Base-by-base conservation (phyloP, 2,329 filamentous ascomycete species). In the Fusarium chuoi region DNA sequence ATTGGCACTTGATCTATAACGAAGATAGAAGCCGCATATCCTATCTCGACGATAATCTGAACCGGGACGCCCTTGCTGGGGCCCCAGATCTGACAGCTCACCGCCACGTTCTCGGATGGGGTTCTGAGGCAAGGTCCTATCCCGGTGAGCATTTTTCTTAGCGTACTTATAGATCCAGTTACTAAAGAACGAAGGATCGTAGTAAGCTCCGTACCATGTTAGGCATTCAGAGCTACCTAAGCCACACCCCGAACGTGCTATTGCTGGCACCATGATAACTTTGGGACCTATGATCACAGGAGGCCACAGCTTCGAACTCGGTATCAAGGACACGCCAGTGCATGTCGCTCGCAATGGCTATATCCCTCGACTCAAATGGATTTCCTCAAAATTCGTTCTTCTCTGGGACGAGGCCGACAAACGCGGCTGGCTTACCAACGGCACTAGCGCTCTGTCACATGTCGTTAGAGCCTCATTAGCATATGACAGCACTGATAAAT, bases 61-160 rank as follows among this genome's bases (percentile, higher is more conserved):
- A 38, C 5, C 7, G 2, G 0, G 35, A 18, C 5, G 4, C 10
- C 2, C 3, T 41, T 7, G 3, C 18, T 1, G 9, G 5, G 2
- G 12, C 5, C 0, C 18, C 22, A 14, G 60, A 58, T 26, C 8
- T 67, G 1, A 28, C 33, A 3, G 9, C 11, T 6, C 15, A 6
- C 2, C 44, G 60, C 1, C 64, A 67, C 4, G 18, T 67, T 13
- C 33, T 67, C 3, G 60, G 64, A 6, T 67, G 51, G 64, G 64
- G 52, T 15, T 64, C 39, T 1, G 26, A 52, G 0, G 64, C 45
- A 4, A 57, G 22, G 0, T 52, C 51, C 26, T 26, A 20, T 36
- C 3, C 39, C 0, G 59, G 49, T 62, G 20, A 12, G 20, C 3
- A 9, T 8, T 20, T 46, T 5, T 1, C 12, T 20, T 2, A 4